These are phyloP conservation scores for Sophora flavescens DNA, from an alignment of 306 rosid genomes.

Conservation along the genomic window DNA sequence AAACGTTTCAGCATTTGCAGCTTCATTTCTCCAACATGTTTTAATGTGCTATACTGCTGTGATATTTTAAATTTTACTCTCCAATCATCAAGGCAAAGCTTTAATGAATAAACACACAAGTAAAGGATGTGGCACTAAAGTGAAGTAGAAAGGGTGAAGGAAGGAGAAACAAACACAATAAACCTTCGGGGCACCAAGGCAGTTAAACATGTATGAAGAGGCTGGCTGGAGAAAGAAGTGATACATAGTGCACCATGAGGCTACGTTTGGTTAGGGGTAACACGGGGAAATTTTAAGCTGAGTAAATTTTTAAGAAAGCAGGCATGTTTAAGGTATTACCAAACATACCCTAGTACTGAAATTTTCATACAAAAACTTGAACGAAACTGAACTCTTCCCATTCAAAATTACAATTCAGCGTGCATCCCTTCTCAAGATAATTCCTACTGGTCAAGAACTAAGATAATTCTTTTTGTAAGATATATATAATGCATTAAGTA, in stretches of 20 bases:
- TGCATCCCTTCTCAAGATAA: background rate
- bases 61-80: background rate
- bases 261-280: too few species aligned
- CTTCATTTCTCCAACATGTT: background rate
- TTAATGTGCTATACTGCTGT: background rate
- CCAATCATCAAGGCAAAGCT: background rate
- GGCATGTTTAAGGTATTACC: too few species aligned
- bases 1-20: background rate
- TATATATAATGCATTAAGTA: background rate
- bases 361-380: background rate
- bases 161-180: background rate
- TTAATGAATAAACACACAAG: background rate
- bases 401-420: background rate
- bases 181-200: background rate
- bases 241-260: background rate
- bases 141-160: background rate
- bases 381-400: background rate
- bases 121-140: background rate
- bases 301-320: too few species aligned
- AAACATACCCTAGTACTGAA: background rate
- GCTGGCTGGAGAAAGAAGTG: background rate
- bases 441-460: slow-evolving; percentile 7
- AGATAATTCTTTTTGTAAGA: background rate
- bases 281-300: too few species aligned
- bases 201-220: background rate